Conservation (phyloP, 2,329 filamentous ascomycete species). For the Xylaria sp. region DNA sequence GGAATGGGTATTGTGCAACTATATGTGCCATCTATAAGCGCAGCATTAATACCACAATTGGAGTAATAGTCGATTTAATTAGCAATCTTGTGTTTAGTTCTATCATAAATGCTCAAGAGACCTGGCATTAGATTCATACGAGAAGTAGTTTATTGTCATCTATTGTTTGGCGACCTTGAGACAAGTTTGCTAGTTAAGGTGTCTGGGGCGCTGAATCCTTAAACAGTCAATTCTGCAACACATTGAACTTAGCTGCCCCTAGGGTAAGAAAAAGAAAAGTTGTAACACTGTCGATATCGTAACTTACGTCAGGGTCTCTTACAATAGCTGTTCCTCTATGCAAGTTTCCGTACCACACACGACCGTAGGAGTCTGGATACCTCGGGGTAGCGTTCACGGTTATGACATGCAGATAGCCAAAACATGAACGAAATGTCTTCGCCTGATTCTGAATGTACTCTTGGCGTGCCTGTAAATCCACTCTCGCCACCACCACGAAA, state of each 20-base stretch:
- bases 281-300: too few species aligned
- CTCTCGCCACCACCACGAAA: neutral
- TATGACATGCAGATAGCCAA: neutral
- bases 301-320: neutral
- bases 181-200: neutral
- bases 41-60: too few species aligned
- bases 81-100: too few species aligned
- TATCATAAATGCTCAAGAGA: too few species aligned
- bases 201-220: neutral
- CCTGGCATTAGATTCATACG: too few species aligned
- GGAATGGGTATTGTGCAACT: too few species aligned
- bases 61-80: too few species aligned
- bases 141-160: too few species aligned
- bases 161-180: too few species aligned
- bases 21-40: too few species aligned
- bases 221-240: neutral
- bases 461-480: neutral
- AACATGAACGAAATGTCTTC: neutral
- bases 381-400: neutral
- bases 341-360: constrained; percentile 12
- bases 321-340: constrained; percentile 3
- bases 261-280: too few species aligned
- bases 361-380: constrained; percentile 6
- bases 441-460: neutral
- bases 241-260: neutral